Evolutionary conservation across 108 stramenopile genomes (phyloP).

Genomic region (Cyclotella baltica): DNA sequence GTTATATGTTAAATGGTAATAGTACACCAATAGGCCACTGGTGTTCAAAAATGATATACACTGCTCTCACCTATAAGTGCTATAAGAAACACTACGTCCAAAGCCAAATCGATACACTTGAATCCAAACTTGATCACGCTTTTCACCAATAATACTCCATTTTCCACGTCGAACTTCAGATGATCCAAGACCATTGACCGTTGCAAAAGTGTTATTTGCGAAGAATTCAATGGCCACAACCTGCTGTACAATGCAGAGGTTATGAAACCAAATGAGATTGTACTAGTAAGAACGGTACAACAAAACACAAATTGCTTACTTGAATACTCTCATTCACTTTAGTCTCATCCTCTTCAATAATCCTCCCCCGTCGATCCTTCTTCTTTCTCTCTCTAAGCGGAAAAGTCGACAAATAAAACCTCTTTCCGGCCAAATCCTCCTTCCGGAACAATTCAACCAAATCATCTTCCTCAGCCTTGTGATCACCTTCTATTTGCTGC

Average conservation of each 20-base stretch:
- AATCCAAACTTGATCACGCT: constrained; percentile 87
- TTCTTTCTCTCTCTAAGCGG: constrained; percentile 61
- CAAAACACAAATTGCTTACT: constrained; percentile 22
- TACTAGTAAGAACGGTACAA: constrained; percentile 14
- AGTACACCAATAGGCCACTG: neutral
- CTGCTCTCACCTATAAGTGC: constrained; percentile 65
- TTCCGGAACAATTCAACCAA: constrained; percentile 65
- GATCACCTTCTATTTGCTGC: constrained; percentile 71
- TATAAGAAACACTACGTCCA: constrained; percentile 81
- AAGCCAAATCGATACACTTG: constrained; percentile 85
- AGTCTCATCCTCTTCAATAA: constrained; percentile 50
- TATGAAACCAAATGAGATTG: neutral
- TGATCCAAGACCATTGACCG: constrained; percentile 71
- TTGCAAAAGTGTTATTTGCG: constrained; percentile 81
- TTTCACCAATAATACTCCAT: constrained; percentile 77
- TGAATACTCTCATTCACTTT: constrained; percentile 51
- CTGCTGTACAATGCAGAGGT: constrained; percentile 8
- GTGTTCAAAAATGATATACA: neutral
- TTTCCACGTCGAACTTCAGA: constrained; percentile 74
- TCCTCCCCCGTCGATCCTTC: constrained; percentile 46
- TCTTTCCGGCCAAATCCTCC: constrained; percentile 70
- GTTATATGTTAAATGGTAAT: neutral
- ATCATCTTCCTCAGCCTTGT: constrained; percentile 55
- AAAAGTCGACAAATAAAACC: constrained; percentile 73
- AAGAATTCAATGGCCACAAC: constrained; percentile 78